Conservation (phyloP, 768 basidiomycete species). For the Pleurotus tuber-regium region DNA sequence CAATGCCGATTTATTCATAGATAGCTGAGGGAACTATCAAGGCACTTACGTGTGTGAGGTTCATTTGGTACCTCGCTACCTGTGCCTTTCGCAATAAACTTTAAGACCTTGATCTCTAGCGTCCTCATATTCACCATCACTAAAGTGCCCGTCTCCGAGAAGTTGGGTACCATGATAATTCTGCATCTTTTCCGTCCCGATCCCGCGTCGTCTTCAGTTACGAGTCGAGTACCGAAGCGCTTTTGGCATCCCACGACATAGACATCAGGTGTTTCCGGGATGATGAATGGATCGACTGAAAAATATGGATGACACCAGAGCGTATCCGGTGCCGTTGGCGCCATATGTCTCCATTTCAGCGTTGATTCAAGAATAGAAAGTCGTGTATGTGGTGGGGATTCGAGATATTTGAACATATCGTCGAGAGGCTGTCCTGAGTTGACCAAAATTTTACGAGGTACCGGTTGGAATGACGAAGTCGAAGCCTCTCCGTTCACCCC, state of each 20-base stretch:
- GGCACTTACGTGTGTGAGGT: neutral
- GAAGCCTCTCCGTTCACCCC: conserved; percentile 13
- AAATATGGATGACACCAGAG: conserved; percentile 98
- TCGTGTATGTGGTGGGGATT: conserved; percentile 66
- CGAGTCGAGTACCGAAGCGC: conserved; percentile 71
- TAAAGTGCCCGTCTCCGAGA: conserved; percentile 73
- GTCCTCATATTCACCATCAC: conserved; percentile 80
- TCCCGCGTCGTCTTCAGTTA: conserved; percentile 29
- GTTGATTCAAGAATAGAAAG: conserved; percentile 75
- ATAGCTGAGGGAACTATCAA: no score
- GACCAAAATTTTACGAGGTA: conserved; percentile 65
- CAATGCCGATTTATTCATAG: no score
- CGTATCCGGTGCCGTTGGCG: conserved; percentile 98
- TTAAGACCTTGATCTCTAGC: conserved; percentile 63
- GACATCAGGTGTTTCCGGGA: conserved; percentile 81
- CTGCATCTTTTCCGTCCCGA: conserved; percentile 46
- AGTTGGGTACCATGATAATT: conserved; percentile 79
- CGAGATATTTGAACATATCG: conserved; percentile 93
- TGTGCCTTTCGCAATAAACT: conserved; percentile 53
- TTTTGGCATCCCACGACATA: conserved; percentile 94
- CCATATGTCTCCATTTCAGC: conserved; percentile 91
- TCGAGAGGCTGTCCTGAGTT: conserved; percentile 92
- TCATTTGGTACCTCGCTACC: conserved; percentile 22
- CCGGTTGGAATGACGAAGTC: conserved; percentile 16
- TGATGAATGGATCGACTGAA: conserved; percentile 83